A percentile compares a stretch with the other conserved stretches of the same genome.
Evolutionary conservation across 495 filamentous ascomycete species (phyloP).

Genomic region (Cairneyella variabilis): DNA sequence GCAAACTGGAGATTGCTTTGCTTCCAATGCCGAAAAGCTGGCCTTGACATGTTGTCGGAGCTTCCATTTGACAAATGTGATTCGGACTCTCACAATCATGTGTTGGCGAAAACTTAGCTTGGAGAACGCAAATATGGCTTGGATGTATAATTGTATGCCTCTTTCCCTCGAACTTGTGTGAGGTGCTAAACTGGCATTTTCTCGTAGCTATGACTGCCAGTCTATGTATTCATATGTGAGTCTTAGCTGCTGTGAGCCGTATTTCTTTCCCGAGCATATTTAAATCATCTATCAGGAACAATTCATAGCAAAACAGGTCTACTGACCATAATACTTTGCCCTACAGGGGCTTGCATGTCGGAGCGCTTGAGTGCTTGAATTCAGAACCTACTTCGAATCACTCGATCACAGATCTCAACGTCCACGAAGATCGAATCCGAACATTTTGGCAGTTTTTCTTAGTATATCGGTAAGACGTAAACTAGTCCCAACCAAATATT

Average conservation of each 20-base stretch:
- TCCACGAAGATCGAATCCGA: background rate
- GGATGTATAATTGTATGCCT: conserved; percentile 7
- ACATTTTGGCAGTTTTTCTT: conserved; percentile 2
- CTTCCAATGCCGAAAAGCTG: background rate
- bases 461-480: background rate
- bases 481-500: too few species aligned
- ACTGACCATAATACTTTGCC: background rate
- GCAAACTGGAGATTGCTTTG: background rate
- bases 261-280: too few species aligned
- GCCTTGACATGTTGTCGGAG: background rate
- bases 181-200: too few species aligned
- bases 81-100: background rate
- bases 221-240: too few species aligned
- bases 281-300: too few species aligned
- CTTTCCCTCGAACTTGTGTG: too few species aligned
- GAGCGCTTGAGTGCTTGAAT: too few species aligned
- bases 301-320: too few species aligned
- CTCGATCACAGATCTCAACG: too few species aligned
- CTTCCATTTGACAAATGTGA: background rate
- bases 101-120: background rate
- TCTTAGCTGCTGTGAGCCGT: too few species aligned
- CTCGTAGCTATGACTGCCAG: too few species aligned
- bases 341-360: background rate
- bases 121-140: background rate
- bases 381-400: too few species aligned